Evolutionary conservation across 1,284 basidiomycete genomes (phyloP), one percentile per base, ranked within the genome.

Genomic region (Phylloboletellus chloephorus): DNA sequence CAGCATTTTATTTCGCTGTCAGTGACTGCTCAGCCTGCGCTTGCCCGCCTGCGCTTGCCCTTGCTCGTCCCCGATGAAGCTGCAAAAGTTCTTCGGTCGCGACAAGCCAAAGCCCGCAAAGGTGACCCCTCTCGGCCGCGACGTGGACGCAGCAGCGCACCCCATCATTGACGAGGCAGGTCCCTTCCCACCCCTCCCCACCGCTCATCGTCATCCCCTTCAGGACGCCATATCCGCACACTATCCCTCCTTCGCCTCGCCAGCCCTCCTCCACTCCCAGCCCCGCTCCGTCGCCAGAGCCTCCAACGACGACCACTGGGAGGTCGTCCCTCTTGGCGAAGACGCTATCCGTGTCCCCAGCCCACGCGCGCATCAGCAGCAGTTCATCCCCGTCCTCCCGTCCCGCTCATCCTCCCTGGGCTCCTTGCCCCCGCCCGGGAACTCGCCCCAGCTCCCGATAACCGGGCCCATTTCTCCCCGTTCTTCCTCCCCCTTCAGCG

Each of bases 291-390:
- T 54, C 33, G 41, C 50, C 2, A 51, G 52, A 17, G 52, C 52
- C 11, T 60, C 67, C 23, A 51, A 54, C 19, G 73, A 74, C 15
- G 74, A 74, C 25, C 66, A 61, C 34, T 77, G 77, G 74, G 73
- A 79, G 32, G 57, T 78, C 11, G 58, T 63, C 21, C 20, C 39
- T 0, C 39, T 47, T 3, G 31, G 13, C 10, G 56, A 58, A 3
- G 56, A 58, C 12, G 4, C 43, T 13, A 6, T 11, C 7, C 57
- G 36, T 39, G 48, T 51, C 0, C 51, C 59, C 26, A 58, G 50
- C 28, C 59, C 59, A 4, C 54, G 51, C 25, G 30, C 57, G 0
- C 48, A 50, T 20, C 62, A 63, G 8, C 59, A 59, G 21, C 53
- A 60, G 15, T 64, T 64, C 19, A 54, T 65, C 24, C 56, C 65